phyloP scores from a whole-genome alignment of 2,329 filamentous ascomycete genomes.

The Fusarium caatingaense region DNA sequence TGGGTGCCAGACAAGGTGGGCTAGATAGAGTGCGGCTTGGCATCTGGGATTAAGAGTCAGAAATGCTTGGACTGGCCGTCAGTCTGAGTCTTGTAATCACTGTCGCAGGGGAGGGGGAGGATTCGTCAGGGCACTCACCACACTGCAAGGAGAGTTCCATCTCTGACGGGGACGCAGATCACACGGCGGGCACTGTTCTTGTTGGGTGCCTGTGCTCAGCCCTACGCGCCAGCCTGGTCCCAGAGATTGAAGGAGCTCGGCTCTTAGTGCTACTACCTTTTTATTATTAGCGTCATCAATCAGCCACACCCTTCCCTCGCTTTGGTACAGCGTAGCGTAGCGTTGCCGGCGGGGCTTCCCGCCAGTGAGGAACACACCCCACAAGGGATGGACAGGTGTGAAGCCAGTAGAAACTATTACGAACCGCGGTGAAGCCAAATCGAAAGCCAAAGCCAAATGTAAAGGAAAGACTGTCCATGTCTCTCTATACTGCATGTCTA shows the following conservation, averaged over 20 bases:
- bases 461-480: conserved; percentile 4
- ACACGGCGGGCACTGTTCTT: conserved; percentile 7
- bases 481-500: neutral
- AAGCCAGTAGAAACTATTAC: conserved; percentile 11
- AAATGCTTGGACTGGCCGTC: conserved; percentile 27
- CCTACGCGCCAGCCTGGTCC: conserved; percentile 42
- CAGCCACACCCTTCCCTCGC: conserved; percentile 42
- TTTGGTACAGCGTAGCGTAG: conserved; percentile 1
- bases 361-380: conserved; percentile 39
- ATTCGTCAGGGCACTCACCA: neutral
- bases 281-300: conserved; percentile 44
- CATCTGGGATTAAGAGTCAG: conserved; percentile 19
- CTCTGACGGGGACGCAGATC: conserved; percentile 14
- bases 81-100: conserved; percentile 27
- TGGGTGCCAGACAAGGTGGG: neutral
- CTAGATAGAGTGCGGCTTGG: conserved; percentile 21
- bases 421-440: conserved; percentile 38
- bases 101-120: conserved; percentile 23
- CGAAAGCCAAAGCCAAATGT: neutral
- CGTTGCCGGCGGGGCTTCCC: conserved; percentile 38
- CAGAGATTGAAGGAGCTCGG: conserved; percentile 26
- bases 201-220: conserved; percentile 44
- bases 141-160: conserved; percentile 29
- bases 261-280: conserved; percentile 38
- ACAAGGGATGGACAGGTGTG: conserved; percentile 15